These are phyloP conservation scores for Mrakia frigida DNA, from an alignment of 768 basidiomycete species.

Conservation along the genomic window DNA sequence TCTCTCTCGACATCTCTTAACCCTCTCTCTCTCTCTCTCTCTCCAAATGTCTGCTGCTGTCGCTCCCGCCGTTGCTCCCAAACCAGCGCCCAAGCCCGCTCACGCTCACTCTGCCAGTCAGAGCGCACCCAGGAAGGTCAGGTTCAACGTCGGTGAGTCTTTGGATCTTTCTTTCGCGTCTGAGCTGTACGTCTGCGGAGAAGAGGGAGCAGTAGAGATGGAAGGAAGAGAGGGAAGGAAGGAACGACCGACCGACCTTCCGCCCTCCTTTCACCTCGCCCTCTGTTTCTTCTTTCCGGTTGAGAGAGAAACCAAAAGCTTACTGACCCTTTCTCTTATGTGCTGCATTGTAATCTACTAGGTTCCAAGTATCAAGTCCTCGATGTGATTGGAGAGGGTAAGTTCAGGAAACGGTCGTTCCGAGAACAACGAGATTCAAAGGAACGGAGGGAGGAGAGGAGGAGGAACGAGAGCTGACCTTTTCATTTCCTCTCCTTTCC, in stretches of 20 bases:
- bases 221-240: background rate
- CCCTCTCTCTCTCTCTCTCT: background rate
- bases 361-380: conserved; percentile 57
- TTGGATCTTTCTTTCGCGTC: background rate
- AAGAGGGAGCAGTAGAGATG: background rate
- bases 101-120: conserved; percentile 14
- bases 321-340: background rate
- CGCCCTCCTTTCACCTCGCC: background rate
- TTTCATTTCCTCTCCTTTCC: conserved; percentile 21
- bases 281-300: too few species aligned
- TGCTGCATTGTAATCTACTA: background rate
- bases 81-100: background rate
- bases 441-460: background rate
- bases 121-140: conserved; percentile 27
- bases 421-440: background rate
- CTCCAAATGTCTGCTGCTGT: background rate
- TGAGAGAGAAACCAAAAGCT: background rate
- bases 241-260: background rate
- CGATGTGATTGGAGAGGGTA: conserved; percentile 88
- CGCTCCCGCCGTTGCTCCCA: conserved; percentile 1
- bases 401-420: too few species aligned
- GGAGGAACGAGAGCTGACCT: conserved; percentile 52
- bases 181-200: background rate
- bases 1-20: background rate
- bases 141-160: conserved; percentile 34